phyloP scores from a whole-genome alignment of 495 filamentous ascomycete species.

The Penicillium tannophilum region DNA sequence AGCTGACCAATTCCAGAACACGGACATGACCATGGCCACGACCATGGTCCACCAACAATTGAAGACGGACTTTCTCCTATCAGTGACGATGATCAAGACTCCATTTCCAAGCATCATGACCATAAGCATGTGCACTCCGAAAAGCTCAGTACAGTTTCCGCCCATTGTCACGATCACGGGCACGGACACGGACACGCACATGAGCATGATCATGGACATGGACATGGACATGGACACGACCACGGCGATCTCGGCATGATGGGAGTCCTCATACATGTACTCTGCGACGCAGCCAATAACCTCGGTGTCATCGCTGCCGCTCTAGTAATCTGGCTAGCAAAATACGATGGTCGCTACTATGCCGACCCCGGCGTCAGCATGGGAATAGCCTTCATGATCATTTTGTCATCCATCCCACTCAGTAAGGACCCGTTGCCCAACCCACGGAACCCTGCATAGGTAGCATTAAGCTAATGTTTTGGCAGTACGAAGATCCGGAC shows the following conservation, averaged over 20 bases:
- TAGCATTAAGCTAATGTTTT: slow-evolving; percentile 13
- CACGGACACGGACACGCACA: slow-evolving; percentile 20
- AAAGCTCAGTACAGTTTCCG: slow-evolving; percentile 9
- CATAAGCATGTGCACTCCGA: slow-evolving; percentile 26
- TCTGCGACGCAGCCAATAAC: slow-evolving; percentile 54
- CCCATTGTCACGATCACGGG: slow-evolving; percentile 11
- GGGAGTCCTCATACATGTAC: slow-evolving; percentile 52
- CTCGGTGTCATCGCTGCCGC: slow-evolving; percentile 51
- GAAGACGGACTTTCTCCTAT: slow-evolving; percentile 15
- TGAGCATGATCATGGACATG: slow-evolving; percentile 37
- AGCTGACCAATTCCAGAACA: slow-evolving; percentile 26
- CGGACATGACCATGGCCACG: slow-evolving; percentile 19
- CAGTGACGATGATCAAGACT: slow-evolving; percentile 16
- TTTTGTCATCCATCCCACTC: slow-evolving; percentile 43
- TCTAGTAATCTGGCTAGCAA: slow-evolving; percentile 45
- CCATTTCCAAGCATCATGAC: slow-evolving; percentile 25
- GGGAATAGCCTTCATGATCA: slow-evolving; percentile 49
- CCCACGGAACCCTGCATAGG: not conserved
- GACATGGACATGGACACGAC: slow-evolving; percentile 35
- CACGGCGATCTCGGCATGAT: slow-evolving; percentile 45
- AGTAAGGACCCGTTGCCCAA: slow-evolving; percentile 20
- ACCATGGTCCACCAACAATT: slow-evolving; percentile 4
- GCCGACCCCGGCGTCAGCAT: slow-evolving; percentile 51
- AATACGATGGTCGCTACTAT: slow-evolving; percentile 45
- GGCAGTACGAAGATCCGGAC: slow-evolving; percentile 40